These are phyloP conservation scores for Syncephalastrum racemosum DNA, from an alignment of 371 early-diverging fungal genomes.

Conservation along the genomic window DNA sequence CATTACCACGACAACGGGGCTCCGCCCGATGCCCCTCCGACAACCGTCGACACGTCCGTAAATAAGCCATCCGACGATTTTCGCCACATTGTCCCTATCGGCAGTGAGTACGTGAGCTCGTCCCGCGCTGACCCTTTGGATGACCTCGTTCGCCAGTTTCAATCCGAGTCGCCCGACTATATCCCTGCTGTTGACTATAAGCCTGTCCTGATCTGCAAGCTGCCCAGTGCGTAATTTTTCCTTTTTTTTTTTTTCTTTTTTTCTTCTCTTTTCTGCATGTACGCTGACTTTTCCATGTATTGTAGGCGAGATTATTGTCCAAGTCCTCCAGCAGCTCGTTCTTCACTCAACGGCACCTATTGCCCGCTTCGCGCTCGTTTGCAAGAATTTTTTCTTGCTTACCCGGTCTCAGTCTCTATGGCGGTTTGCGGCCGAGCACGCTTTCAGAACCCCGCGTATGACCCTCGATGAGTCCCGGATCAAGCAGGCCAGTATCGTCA, in stretches of 20 bases:
- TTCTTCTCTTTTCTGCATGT: too few relatives aligned
- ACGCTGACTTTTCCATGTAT: conserved; percentile 1
- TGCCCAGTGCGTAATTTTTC: conserved; percentile 38
- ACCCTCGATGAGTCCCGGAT: conserved; percentile 21
- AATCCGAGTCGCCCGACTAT: conserved; percentile 20
- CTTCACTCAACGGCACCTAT: conserved; percentile 47
- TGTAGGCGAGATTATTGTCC: conserved; percentile 35
- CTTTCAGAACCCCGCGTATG: conserved; percentile 37
- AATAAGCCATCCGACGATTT: conserved; percentile 20
- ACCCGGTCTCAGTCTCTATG: conserved; percentile 54
- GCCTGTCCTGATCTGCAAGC: conserved; percentile 35
- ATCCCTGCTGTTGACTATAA: conserved; percentile 39
- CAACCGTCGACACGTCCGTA: conserved; percentile 5
- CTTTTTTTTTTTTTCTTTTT: background rate
- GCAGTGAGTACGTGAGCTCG: conserved; percentile 32
- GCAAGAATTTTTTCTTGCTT: conserved; percentile 54
- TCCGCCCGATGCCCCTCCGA: conserved; percentile 7
- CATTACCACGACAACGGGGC: conserved; percentile 34
- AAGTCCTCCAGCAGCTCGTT: conserved; percentile 36
- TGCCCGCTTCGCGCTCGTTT: conserved; percentile 50
- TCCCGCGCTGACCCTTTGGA: conserved; percentile 27
- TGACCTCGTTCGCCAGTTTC: conserved; percentile 28
- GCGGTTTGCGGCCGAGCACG: conserved; percentile 54
- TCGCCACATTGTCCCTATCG: conserved; percentile 38
- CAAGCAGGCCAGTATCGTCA: conserved; percentile 22